Evolutionary conservation across 305 asterid species (phyloP).

Genomic region (Fraxinus sp.): DNA sequence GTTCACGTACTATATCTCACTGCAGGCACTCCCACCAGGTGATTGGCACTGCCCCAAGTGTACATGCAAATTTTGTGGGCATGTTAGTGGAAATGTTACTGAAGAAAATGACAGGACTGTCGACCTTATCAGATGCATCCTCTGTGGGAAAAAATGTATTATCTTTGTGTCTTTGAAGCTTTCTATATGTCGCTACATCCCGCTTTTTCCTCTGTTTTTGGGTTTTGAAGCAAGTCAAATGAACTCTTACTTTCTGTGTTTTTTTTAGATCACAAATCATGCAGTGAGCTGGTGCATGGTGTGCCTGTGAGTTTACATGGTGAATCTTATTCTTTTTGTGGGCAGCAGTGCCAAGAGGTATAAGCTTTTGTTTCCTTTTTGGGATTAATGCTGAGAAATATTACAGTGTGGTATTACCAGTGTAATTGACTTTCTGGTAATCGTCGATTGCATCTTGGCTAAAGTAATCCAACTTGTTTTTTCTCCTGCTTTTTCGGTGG

Average conservation of each 20-base stretch:
- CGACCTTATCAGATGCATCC: conserved; percentile 53
- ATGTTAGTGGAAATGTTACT: conserved; percentile 28
- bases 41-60: conserved; percentile 98
- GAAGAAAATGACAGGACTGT: conserved; percentile 36
- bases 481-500: neutral
- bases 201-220: neutral
- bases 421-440: conserved; percentile 1
- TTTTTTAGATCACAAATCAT: conserved; percentile 72
- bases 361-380: conserved; percentile 19
- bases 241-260: conserved; percentile 25
- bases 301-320: conserved; percentile 41
- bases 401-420: neutral
- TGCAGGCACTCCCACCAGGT: conserved; percentile 81
- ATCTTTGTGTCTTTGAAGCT: conserved; percentile 18
- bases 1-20: conserved; percentile 21
- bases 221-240: conserved; percentile 10
- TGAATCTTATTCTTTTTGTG: conserved; percentile 58
- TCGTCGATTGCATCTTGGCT: neutral
- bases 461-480: neutral
- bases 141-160: conserved; percentile 90
- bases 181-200: neutral
- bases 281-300: conserved; percentile 46
- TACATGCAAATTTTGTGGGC: conserved; percentile 70
- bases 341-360: conserved; percentile 91
- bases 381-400: conserved; percentile 19